Conservation (phyloP, 495 filamentous ascomycete species). For the Penicillium maclennaniae region DNA sequence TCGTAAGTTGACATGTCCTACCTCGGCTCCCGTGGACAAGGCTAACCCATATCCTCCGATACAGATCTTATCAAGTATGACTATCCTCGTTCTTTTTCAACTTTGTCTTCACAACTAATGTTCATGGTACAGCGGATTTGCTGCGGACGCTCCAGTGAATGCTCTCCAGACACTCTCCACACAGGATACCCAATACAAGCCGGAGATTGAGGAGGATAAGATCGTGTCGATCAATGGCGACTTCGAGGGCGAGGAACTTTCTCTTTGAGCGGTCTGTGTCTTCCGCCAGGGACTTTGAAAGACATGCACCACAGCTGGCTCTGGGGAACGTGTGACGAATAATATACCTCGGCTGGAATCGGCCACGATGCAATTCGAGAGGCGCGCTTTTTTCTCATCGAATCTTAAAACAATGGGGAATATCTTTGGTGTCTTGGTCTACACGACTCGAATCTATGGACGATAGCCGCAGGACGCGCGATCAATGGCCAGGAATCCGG, state of each 20-base stretch:
- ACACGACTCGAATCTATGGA: neutral
- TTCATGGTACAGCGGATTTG: conserved; percentile 59
- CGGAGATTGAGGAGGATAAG: conserved; percentile 73
- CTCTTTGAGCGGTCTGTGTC: neutral
- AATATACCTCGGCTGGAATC: neutral
- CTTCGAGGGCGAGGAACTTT: conserved; percentile 13
- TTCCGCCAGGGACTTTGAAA: neutral
- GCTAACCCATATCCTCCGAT: conserved; percentile 8
- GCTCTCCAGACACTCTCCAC: conserved; percentile 67
- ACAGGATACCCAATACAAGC: conserved; percentile 58
- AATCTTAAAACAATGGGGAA: neutral
- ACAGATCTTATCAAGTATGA: conserved; percentile 51
- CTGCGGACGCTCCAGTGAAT: conserved; percentile 64
- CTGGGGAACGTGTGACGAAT: conserved; percentile 9
- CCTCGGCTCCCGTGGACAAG: neutral
- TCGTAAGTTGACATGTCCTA: conserved; percentile 31
- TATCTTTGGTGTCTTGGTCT: conserved; percentile 2
- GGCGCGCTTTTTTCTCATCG: neutral
- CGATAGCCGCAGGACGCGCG: neutral
- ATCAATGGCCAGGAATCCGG: neutral
- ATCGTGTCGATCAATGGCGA: conserved; percentile 46
- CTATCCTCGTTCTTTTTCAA: neutral
- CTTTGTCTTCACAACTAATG: conserved; percentile 18
- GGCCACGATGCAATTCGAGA: neutral
- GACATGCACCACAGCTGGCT: conserved; percentile 12